Evolutionary conservation across 495 filamentous ascomycete genomes (phyloP), one percentile per base, ranked within the genome.

Genomic region (Thozetella sp.): DNA sequence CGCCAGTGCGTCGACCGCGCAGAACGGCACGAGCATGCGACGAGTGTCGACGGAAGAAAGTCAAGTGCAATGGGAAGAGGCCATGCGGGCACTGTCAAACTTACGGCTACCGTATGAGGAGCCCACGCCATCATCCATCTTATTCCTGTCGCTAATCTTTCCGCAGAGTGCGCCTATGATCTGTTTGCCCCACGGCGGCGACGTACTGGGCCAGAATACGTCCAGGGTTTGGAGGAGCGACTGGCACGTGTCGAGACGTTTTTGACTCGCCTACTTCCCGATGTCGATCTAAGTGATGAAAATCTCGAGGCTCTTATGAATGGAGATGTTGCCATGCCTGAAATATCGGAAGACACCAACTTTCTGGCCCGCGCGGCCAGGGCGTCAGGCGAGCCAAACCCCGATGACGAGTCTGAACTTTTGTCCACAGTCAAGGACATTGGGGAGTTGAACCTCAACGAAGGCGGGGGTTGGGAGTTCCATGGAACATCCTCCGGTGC

Each of bases 81-180:
- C 96, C 95, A 10, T 99, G 95, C 73, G 97, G 94, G 1, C 95
- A 97, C 73, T 99, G 95, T 75, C 96, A 92, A 4, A 92, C 97
- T 34, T 98, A 99, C 75, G 96, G 91, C 73, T 99, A 98, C 80
- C 96, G 95, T 99, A 84, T 3, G 30, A 26, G 50, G 58, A 51
- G 1, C 17, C 2, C 50, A 43, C 60, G 53, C 56, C n/a, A n/a
- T n/a, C n/a, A n/a, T n/a, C n/a, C n/a, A n/a, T n/a, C n/a, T n/a
- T n/a, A n/a, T n/a, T n/a, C n/a, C n/a, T n/a, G n/a, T 67, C 57
- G 60, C 77, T 83, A 63, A 82, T 68, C 11, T 45, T 27, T 51
- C 17, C 19, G 13, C 68, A 99, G 95, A 98, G 59, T 99, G 95
- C 73, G 96, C 95, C 3, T 98, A 97, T 75, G 96, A 99, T 65